Evolutionary conservation across 1,284 basidiomycete genomes (phyloP).

Genomic region (Fomes fomentarius): DNA sequence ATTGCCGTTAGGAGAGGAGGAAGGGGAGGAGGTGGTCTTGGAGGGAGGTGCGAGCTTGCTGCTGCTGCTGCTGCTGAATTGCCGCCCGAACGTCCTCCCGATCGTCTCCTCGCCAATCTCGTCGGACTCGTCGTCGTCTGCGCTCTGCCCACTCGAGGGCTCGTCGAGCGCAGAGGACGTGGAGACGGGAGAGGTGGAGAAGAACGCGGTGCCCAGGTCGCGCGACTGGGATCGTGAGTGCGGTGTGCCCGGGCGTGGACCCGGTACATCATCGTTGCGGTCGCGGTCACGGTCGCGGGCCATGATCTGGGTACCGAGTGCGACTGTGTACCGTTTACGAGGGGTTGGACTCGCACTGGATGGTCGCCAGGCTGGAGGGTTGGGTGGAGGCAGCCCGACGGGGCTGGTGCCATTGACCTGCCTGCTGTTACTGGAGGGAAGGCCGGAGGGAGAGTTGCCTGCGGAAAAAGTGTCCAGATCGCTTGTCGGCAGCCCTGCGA

Average conservation of each 20-base stretch:
- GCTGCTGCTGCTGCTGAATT: constrained; percentile 19
- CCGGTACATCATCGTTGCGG: constrained; percentile 29
- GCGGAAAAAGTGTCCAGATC: constrained; percentile 23
- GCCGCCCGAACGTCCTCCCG: constrained; percentile 51
- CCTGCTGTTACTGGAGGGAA: constrained; percentile 29
- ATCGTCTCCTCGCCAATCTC: constrained; percentile 61
- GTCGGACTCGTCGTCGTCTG: constrained; percentile 40
- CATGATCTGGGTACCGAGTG: constrained; percentile 70
- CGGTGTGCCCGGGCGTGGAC: constrained; percentile 26
- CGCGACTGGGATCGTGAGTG: constrained; percentile 27
- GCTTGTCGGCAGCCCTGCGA: constrained; percentile 32
- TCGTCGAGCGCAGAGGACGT: constrained; percentile 36
- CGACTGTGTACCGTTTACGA: constrained; percentile 80
- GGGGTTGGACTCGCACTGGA: constrained; percentile 72
- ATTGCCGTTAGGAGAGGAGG: constrained; percentile 22
- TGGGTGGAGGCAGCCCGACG: constrained; percentile 37
- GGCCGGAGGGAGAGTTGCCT: constrained; percentile 28
- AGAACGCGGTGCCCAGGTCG: constrained; percentile 44
- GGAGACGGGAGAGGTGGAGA: constrained; percentile 43
- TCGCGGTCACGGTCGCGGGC: constrained; percentile 39
- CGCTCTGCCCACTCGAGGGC: constrained; percentile 33
- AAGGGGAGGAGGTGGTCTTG: constrained; percentile 24
- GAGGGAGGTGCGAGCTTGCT: constrained; percentile 29
- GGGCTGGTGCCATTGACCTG: constrained; percentile 30
- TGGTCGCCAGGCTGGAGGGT: constrained; percentile 36